These are phyloP conservation scores for Schizonepeta tenuifolia DNA, from an alignment of 257 asterid genomes.

Conservation along the genomic window DNA sequence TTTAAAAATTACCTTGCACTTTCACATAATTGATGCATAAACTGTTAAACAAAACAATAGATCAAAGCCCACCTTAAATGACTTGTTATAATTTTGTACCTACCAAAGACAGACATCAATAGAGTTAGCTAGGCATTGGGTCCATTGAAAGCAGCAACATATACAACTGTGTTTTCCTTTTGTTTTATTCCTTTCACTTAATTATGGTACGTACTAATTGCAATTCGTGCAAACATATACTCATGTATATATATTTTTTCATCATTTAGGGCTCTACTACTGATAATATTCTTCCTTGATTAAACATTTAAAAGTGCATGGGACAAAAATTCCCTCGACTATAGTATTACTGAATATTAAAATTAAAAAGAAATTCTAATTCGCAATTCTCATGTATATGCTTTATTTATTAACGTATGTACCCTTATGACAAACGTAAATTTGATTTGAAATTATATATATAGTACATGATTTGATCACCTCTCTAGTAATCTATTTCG, in stretches of 20 bases:
- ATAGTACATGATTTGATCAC: too few species aligned
- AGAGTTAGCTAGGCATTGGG: background rate
- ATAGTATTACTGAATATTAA: too few species aligned
- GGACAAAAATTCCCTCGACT: too few species aligned
- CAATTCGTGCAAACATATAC: background rate
- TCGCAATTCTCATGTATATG: too few species aligned
- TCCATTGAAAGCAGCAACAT: slow-evolving; percentile 21
- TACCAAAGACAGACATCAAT: slow-evolving; percentile 13
- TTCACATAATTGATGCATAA: too few species aligned
- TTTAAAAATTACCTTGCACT: too few species aligned
- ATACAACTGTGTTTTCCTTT: background rate
- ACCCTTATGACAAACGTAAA: too few species aligned
- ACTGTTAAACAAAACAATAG: background rate
- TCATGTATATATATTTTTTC: too few species aligned
- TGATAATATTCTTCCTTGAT: background rate
- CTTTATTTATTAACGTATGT: too few species aligned
- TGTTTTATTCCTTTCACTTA: background rate
- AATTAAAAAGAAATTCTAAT: too few species aligned
- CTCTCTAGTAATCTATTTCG: background rate
- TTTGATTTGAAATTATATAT: too few species aligned
- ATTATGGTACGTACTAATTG: background rate
- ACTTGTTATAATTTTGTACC: slow-evolving; percentile 7
- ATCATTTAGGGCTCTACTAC: background rate
- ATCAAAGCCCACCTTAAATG: slow-evolving; percentile 5
- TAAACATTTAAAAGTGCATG: too few species aligned